These are phyloP conservation scores for Spathaspora girioi DNA, from an alignment of 805 yeast genomes.

Conservation along the genomic window DNA sequence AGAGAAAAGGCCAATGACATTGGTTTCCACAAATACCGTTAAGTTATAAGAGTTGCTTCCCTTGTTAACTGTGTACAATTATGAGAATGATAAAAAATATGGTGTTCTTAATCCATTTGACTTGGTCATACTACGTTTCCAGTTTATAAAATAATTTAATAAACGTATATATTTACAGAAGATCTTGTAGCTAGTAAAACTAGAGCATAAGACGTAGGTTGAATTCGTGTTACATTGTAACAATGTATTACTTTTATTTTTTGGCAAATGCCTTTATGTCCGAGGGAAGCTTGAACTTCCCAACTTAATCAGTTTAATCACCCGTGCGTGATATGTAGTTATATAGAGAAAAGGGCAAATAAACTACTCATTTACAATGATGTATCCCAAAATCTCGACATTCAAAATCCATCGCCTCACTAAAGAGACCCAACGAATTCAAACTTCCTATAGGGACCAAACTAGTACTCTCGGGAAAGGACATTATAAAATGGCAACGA, in stretches of 20 bases:
- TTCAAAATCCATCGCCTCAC: constrained; percentile 56
- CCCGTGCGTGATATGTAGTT: no score
- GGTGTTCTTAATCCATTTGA: neutral
- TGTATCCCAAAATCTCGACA: constrained; percentile 54
- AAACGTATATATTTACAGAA: neutral
- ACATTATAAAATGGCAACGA: constrained; percentile 56
- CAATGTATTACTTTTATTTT: no score
- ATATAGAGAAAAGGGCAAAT: no score
- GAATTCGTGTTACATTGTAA: no score
- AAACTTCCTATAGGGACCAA: constrained; percentile 59
- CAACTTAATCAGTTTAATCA: no score
- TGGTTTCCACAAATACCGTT: constrained; percentile 99
- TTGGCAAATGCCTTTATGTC: no score
- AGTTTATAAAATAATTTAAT: neutral
- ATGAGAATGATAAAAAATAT: neutral
- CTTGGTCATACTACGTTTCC: neutral
- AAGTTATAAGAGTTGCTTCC: constrained; percentile 30
- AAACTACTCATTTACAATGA: constrained; percentile 2
- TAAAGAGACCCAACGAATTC: constrained; percentile 46
- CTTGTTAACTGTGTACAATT: neutral
- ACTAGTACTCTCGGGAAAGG: constrained; percentile 48
- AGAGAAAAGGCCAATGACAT: constrained; percentile 99
- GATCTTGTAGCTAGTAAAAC: no score
- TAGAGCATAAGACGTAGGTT: no score
- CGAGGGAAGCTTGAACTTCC: no score